These are phyloP conservation scores for Forsythia suspensa DNA, from an alignment of 257 asterid genomes.

Conservation along the genomic window DNA sequence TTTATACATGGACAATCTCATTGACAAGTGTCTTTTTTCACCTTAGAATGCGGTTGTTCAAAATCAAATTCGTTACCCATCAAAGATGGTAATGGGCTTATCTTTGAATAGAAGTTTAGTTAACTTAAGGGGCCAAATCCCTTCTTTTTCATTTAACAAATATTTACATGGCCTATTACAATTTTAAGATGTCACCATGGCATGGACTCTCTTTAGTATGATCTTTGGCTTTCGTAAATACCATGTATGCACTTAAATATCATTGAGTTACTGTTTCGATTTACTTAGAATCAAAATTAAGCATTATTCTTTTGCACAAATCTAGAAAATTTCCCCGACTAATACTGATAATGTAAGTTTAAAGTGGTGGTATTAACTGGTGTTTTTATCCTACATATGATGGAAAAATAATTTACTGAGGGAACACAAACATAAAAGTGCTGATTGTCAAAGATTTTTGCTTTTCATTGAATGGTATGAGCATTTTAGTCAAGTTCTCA, in stretches of 20 bases:
- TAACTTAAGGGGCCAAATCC: neutral
- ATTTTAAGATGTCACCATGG: neutral
- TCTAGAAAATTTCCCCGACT: neutral
- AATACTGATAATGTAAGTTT: neutral
- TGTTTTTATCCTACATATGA: neutral
- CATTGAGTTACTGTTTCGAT: neutral
- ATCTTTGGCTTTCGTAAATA: neutral
- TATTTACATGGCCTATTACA: neutral
- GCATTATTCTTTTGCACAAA: neutral
- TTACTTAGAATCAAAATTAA: neutral
- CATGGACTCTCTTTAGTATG: neutral
- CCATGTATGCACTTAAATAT: neutral
- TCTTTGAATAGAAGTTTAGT: conserved; percentile 5
- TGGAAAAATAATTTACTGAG: neutral
- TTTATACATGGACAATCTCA: neutral
- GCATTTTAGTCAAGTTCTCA: neutral
- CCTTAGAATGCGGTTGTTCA: neutral
- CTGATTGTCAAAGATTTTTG: neutral
- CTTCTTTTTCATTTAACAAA: neutral
- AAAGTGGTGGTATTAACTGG: neutral
- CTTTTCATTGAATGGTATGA: neutral
- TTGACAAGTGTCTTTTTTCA: neutral
- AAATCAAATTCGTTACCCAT: neutral
- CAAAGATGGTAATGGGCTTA: neutral
- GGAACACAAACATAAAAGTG: neutral